phyloP scores from a whole-genome alignment of 139 green algal genomes.

The Yamagishiella unicocca region DNA sequence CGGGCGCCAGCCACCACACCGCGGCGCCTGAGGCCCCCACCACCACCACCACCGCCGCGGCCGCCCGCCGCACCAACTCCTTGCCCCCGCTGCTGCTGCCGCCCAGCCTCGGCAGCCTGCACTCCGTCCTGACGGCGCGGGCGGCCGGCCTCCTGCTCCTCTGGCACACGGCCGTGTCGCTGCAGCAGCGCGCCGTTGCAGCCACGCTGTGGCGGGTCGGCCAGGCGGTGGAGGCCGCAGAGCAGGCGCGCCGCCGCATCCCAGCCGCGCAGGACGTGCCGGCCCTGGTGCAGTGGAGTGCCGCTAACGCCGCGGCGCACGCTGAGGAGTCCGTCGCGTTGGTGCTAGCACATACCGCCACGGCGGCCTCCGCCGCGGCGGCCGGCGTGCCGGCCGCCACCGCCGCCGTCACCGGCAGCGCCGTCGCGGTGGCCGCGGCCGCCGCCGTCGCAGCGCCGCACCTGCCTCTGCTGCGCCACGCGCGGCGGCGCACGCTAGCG shows the following conservation, averaged over 20 bases:
- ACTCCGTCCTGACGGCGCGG: not conserved
- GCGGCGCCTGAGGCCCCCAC: too few species aligned
- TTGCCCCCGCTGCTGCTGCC: too few species aligned
- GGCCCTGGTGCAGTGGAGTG: not conserved
- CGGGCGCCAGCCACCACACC: too few species aligned
- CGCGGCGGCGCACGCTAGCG: slow-evolving; percentile 21
- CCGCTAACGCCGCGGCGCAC: not conserved
- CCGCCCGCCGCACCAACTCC: too few species aligned
- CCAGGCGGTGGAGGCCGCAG: not conserved
- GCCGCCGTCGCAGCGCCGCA: not conserved
- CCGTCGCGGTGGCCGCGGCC: not conserved
- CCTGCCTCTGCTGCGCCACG: slow-evolving; percentile 16
- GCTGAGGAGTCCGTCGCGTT: not conserved
- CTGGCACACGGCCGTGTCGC: not conserved
- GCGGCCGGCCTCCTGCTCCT: not conserved
- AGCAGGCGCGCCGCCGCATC: not conserved
- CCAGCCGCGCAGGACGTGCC: not conserved
- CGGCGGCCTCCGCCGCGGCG: not conserved
- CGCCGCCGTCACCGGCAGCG: not conserved
- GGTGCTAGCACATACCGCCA: slow-evolving; percentile 1
- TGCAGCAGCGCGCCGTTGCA: not conserved
- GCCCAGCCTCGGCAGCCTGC: not conserved
- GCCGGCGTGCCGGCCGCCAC: not conserved
- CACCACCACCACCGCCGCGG: too few species aligned
- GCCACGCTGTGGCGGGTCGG: not conserved